Evolutionary conservation across 1,284 basidiomycete species (phyloP).

Genomic region (Leccinum ponderosum): DNA sequence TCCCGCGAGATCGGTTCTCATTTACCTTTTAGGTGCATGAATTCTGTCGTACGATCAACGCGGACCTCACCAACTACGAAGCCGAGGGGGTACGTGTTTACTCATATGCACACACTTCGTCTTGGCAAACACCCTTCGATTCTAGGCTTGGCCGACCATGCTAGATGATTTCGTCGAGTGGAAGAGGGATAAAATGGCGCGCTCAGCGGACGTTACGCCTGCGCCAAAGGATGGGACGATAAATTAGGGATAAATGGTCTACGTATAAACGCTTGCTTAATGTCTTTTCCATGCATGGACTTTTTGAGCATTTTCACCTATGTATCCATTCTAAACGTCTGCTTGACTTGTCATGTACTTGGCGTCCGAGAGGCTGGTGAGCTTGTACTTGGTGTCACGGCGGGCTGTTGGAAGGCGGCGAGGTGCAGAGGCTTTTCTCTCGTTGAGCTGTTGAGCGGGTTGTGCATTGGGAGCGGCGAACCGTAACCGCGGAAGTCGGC

Average conservation of each 20-base stretch:
- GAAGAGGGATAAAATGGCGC: constrained; percentile 44
- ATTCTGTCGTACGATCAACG: constrained; percentile 67
- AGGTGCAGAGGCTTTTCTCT: neutral
- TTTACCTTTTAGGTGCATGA: constrained; percentile 57
- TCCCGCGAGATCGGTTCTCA: constrained; percentile 7
- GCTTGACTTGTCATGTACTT: neutral
- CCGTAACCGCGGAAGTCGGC: constrained; percentile 14
- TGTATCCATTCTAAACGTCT: neutral
- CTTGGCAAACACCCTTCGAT: constrained; percentile 5
- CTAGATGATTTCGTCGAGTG: constrained; percentile 72
- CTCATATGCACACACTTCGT: constrained; percentile 1
- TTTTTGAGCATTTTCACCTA: constrained; percentile 14
- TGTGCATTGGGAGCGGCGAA: constrained; percentile 13
- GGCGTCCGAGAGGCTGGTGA: neutral
- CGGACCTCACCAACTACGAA: constrained; percentile 63
- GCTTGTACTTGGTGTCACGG: neutral
- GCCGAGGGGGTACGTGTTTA: constrained; percentile 56
- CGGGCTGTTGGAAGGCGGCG: neutral
- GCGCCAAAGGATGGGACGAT: constrained; percentile 3
- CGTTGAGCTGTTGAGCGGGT: neutral
- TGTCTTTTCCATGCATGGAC: constrained; percentile 8
- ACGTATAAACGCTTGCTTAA: constrained; percentile 16
- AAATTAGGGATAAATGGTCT: constrained; percentile 10
- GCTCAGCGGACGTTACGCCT: constrained; percentile 3
- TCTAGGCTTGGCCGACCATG: constrained; percentile 75